Evolutionary conservation across 192 early-diverging fungal species (phyloP), one percentile per base, ranked within the genome.

Genomic region (Backusella sp.): DNA sequence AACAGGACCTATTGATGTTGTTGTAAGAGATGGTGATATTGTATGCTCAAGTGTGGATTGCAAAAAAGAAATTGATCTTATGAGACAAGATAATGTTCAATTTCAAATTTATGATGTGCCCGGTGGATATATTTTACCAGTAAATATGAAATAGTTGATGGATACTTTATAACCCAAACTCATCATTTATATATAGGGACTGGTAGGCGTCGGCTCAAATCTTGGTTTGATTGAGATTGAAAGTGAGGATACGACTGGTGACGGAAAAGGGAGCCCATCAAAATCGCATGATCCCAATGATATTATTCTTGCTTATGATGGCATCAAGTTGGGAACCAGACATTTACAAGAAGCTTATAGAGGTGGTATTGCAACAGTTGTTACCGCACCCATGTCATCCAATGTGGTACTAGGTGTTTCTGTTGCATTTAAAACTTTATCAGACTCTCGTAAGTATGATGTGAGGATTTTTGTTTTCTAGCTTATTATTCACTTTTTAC

Each of bases 191-290:
- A 68, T 7, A 11, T 59, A 86, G 84, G 89, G 89, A 11, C 75
- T 90, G 8, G 74, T 90, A 53, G 89, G 89, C 19, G 90, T 85
- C 32, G 83, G 86, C 14, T 79, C 85, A 17, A 52, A 65, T 35
- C 77, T 94, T 19, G 94, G 94, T 15, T 74, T 95, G 36, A 76
- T 83, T 26, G 94, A 94, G 77, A 94, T 95, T 72, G 32, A 71
- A 21, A 44, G 75, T 6, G 94, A 95, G 75, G 76, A 70, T 4
- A 37, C 72, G 7, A 93, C 91, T 35, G 74, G 80, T n/a, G 92
- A 94, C 81, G 92, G 92, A 2, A 62, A 79, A 15, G 74, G 76
- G 0, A 11, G 76, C 30, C 21, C 74, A 2, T 73, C 65, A 56
- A 82, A 19, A 44, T 30, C 73, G 0, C 36, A 59, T 23, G 62